Percentiles rank a stretch among this genome's conserved stretches.
phyloP scores from a whole-genome alignment of 805 yeast genomes.

The Spathaspora gorwiae region DNA sequence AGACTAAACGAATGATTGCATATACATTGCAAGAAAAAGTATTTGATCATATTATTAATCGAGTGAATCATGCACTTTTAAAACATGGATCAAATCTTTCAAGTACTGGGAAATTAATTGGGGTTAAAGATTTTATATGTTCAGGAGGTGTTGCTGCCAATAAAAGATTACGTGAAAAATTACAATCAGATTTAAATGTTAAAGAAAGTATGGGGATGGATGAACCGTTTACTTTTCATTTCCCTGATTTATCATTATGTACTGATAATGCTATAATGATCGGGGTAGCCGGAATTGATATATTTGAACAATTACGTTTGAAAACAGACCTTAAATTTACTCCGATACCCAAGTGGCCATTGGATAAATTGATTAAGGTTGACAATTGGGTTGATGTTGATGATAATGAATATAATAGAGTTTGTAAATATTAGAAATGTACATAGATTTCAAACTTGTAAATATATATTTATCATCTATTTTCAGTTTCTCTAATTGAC shows the following conservation, averaged over 20 bases:
- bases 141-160: conserved; percentile 97
- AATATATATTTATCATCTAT: background rate
- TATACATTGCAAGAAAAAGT: conserved; percentile 58
- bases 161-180: conserved; percentile 44
- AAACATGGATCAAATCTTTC: conserved; percentile 22
- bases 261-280: conserved; percentile 97
- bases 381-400: conserved; percentile 47
- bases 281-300: conserved; percentile 94
- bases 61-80: conserved; percentile 50
- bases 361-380: conserved; percentile 44
- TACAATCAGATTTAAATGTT: conserved; percentile 33
- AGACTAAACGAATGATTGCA: conserved; percentile 48
- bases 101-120: conserved; percentile 38
- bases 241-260: conserved; percentile 70
- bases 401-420: conserved; percentile 14
- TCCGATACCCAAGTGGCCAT: conserved; percentile 85
- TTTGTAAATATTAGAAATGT: conserved; percentile 2
- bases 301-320: conserved; percentile 51
- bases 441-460: background rate
- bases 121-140: conserved; percentile 58
- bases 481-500: too few species aligned
- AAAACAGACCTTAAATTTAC: conserved; percentile 49
- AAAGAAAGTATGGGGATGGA: background rate
- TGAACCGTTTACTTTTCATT: conserved; percentile 40
- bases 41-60: conserved; percentile 68